phyloP scores from a whole-genome alignment of 331 rosid species.

The Stylosanthes scabra region DNA sequence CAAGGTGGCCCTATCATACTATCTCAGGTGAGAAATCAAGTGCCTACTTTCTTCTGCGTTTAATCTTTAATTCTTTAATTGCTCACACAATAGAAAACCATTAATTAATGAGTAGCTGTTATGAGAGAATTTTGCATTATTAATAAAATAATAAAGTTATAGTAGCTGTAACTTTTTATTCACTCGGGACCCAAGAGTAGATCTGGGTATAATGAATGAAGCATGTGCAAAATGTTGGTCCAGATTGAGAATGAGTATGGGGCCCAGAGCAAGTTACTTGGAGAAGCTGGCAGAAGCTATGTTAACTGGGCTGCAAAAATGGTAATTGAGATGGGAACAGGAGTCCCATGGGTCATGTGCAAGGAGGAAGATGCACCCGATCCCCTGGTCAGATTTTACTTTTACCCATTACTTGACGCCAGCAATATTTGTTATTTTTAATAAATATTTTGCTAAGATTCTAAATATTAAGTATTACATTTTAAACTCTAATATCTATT shows the following conservation, averaged over 20 bases:
- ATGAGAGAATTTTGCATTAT: neutral
- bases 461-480: too few species aligned
- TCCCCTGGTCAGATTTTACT: slow-evolving; percentile 63
- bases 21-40: slow-evolving; percentile 64
- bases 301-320: slow-evolving; percentile 85
- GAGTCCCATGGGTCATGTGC: slow-evolving; percentile 96
- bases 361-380: slow-evolving; percentile 94
- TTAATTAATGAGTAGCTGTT: neutral
- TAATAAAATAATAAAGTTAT: neutral
- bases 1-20: slow-evolving; percentile 95
- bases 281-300: slow-evolving; percentile 67
- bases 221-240: slow-evolving; percentile 16
- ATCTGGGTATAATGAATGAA: slow-evolving; percentile 9
- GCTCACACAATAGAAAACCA: too few species aligned
- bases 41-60: neutral
- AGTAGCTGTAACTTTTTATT: slow-evolving; percentile 14
- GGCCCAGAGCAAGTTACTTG: slow-evolving; percentile 61
- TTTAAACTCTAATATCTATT: too few species aligned
- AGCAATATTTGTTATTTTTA: too few species aligned
- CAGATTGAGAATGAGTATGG: slow-evolving; percentile 92
- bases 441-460: too few species aligned
- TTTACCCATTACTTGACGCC: too few species aligned
- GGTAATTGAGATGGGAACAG: slow-evolving; percentile 75
- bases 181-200: neutral
- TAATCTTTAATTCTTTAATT: neutral